phyloP scores from a whole-genome alignment of 257 asterid species.

The Solanum sitiens region DNA sequence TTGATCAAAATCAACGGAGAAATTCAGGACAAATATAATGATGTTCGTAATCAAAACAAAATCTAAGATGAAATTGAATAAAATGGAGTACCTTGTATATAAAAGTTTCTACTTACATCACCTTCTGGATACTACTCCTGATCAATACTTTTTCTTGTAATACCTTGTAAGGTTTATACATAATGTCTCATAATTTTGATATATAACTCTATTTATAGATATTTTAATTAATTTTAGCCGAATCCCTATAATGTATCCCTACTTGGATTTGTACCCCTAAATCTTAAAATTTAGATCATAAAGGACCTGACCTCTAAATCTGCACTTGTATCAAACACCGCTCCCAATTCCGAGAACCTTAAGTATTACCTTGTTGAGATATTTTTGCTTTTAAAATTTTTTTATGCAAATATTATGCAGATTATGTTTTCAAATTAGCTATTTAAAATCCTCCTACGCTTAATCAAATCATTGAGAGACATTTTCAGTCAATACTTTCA shows the following conservation, averaged over 20 bases:
- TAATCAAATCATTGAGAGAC: background rate
- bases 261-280: background rate
- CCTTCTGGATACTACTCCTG: background rate
- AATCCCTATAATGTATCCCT: background rate
- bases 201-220: too few species aligned
- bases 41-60: background rate
- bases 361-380: background rate
- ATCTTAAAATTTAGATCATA: background rate
- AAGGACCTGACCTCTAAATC: background rate
- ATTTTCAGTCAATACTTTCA: background rate
- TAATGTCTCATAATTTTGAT: background rate
- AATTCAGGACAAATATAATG: background rate
- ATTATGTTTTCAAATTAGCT: background rate
- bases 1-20: background rate
- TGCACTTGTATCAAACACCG: background rate
- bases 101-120: background rate
- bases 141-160: background rate
- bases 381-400: background rate
- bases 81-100: background rate
- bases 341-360: background rate
- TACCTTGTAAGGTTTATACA: background rate
- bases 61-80: background rate
- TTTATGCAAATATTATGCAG: background rate
- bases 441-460: background rate
- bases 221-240: background rate